Base-by-base conservation (phyloP, 108 stramenopile species). In the Discostella pseudostelligera region DNA sequence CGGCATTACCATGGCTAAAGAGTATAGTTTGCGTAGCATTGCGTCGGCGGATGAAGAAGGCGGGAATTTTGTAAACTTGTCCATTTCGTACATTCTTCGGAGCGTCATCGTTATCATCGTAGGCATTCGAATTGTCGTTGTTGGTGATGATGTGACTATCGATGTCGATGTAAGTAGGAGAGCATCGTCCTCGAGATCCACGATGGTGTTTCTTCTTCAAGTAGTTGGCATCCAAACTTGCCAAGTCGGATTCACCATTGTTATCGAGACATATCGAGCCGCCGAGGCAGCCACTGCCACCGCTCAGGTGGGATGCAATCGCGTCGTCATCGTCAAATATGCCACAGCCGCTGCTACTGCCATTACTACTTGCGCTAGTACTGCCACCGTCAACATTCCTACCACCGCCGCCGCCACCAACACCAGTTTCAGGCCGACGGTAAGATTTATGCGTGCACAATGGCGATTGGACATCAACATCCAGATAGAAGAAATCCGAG, bases 1-100 rank as follows among this genome's bases (percentile, higher is more conserved):
- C 89, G 7, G 87, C 89, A 58, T 90, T 90, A 5, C 83, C 89
- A 60, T 90, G 89, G 12, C 69, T 75, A 58, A 76, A 90, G 17
- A 90, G 71, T 9, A 90, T 28, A 16, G 89, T 90, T 10, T 82
- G 47, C 14, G 48, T 56, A 0, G 84, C 80, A 10, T 64, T 69
- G 1, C 72, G 67, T 3, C 82, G 37, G 7, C 76, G 55, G 1
- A 85, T 68, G 48, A 70, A 83, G 39, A 74, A 81, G 48, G 84
- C 82, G 0, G 82, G 70, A 39, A 83, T 69, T 39, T 51, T 62
- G 59, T 62, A 78, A 1, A 51, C 20, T 0, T 22, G n/a, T 1
- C 63, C 63, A 16, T 65, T 43, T 13, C 63, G 63, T 1, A 65
- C 50, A 39, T 66, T 36, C 14, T 9, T 56, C 28, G 45, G 21